Base-by-base conservation (phyloP, 192 early-diverging fungal genomes). In the Chytriomyces confervae region DNA sequence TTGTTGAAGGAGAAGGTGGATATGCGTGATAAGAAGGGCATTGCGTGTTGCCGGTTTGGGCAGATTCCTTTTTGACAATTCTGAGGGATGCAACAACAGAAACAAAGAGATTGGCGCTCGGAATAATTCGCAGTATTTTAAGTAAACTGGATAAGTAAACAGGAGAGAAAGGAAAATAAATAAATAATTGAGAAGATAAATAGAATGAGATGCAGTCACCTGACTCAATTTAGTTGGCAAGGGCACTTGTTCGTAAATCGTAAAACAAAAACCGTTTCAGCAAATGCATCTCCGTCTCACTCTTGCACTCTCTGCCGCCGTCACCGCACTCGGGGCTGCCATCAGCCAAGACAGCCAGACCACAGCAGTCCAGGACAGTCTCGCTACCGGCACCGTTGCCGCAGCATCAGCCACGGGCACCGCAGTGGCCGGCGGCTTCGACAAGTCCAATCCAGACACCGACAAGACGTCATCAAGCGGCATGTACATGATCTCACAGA, bases 1-100 rank as follows among this genome's bases (percentile, higher is more conserved):
- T 83, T 84, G 79, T 82, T 84, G 61, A 86, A 86, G 43, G 85
- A 79, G 69, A 89, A 86, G 16, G 88, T 87, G 2, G 81, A 68
- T 11, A 89, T 76, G 36, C 79, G 63, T 7, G 82, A 83, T 62
- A 89, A 62, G 69, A 86, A 82, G 23, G 87, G 87, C 87, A 89
- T 89, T 48, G 60, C 74, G 43, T 23, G 7, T 50, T 53, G 64
- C 64, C 11, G 27, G 20, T 13, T 13, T 13, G 43, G 24, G 23
- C n/a, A 75, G 64, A 61, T 50, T 36, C 36, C 36, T 36, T 36
- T 36, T 36, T 36, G 36, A 36, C 36, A 36, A 36, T 36, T 36
- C 36, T 36, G 36, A 36, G 44, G n/a, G 50, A 77, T 64, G 53
- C 13, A 57, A 57, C 16, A 20, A 57, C 53, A 57, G 36, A 36